These are phyloP conservation scores for Penicillium polonicum DNA, from an alignment of 2,329 filamentous ascomycete species.

Conservation along the genomic window DNA sequence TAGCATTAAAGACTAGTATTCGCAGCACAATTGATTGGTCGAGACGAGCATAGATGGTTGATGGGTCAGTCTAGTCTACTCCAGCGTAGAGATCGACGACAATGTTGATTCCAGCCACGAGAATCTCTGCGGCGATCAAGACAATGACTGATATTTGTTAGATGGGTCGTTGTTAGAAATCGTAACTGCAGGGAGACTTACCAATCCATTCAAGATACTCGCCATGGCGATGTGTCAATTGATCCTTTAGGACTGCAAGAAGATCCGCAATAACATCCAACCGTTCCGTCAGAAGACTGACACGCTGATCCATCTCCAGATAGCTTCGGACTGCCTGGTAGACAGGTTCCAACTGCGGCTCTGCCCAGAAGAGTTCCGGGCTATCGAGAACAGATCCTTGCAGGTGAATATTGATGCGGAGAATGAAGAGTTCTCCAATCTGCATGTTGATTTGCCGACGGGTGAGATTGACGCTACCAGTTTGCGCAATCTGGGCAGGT, in stretches of 20 bases:
- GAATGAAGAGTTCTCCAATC: slow-evolving; percentile 95
- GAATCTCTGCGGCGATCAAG: slow-evolving; percentile 90
- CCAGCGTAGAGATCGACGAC: slow-evolving; percentile 86
- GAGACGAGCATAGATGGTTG: background rate
- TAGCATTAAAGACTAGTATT: background rate
- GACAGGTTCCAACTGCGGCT: slow-evolving; percentile 92
- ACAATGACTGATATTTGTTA: slow-evolving; percentile 68
- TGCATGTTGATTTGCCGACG: slow-evolving; percentile 98
- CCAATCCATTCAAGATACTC: slow-evolving; percentile 89
- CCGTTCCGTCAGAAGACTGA: slow-evolving; percentile 82
- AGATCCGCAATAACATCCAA: slow-evolving; percentile 92
- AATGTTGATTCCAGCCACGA: slow-evolving; percentile 91
- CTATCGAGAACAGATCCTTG: slow-evolving; percentile 96
- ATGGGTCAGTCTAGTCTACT: slow-evolving; percentile 47
- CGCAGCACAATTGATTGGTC: background rate
- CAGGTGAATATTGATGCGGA: slow-evolving; percentile 96
- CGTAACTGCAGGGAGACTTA: slow-evolving; percentile 47
- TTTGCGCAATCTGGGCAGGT: slow-evolving; percentile 85
- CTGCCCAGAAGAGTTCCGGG: slow-evolving; percentile 96
- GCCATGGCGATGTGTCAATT: slow-evolving; percentile 88
- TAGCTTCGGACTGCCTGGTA: slow-evolving; percentile 95
- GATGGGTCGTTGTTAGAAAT: slow-evolving; percentile 2
- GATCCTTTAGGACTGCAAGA: slow-evolving; percentile 89
- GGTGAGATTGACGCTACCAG: slow-evolving; percentile 85
- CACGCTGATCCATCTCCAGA: slow-evolving; percentile 95